These are phyloP conservation scores for Mycosphaerelloides madeirae DNA, from an alignment of 2,329 filamentous ascomycete genomes.

Conservation along the genomic window DNA sequence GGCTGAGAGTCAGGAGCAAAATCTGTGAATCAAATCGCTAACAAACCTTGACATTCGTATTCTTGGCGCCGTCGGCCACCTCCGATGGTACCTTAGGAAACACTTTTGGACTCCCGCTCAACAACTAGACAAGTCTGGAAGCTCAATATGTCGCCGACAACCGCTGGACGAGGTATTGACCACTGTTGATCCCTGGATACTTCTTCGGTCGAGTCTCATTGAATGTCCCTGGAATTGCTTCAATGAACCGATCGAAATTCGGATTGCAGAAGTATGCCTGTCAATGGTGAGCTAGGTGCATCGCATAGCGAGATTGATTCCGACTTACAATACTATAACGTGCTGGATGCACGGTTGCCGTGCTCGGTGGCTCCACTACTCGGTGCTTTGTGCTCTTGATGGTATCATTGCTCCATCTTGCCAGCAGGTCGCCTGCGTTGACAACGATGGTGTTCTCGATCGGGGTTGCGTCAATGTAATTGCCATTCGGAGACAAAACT, in stretches of 20 bases:
- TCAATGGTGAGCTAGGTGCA: no score
- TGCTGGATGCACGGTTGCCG: constrained; percentile 61
- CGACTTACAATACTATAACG: constrained; percentile 56
- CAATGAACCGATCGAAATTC: constrained; percentile 69
- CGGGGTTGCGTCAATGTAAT: constrained; percentile 76
- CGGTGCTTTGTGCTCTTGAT: constrained; percentile 89
- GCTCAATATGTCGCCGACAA: constrained; percentile 61
- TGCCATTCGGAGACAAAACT: constrained; percentile 64
- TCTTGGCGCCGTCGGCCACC: not conserved
- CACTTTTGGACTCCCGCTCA: not conserved
- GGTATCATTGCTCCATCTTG: constrained; percentile 75
- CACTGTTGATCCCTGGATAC: constrained; percentile 69
- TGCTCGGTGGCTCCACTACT: constrained; percentile 73
- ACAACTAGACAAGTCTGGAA: not conserved
- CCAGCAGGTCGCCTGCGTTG: constrained; percentile 82
- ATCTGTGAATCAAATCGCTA: not conserved
- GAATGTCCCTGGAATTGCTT: constrained; percentile 76
- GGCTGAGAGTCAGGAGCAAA: not conserved
- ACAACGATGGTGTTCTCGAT: constrained; percentile 78
- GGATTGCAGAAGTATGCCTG: constrained; percentile 81
- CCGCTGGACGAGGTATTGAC: constrained; percentile 74
- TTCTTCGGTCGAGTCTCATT: constrained; percentile 63
- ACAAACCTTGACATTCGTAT: no score
- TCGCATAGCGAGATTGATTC: no score
- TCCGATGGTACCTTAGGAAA: no score